Conservation (phyloP, 805 yeast genomes). For the Saccharomycopsis fodiens region DNA sequence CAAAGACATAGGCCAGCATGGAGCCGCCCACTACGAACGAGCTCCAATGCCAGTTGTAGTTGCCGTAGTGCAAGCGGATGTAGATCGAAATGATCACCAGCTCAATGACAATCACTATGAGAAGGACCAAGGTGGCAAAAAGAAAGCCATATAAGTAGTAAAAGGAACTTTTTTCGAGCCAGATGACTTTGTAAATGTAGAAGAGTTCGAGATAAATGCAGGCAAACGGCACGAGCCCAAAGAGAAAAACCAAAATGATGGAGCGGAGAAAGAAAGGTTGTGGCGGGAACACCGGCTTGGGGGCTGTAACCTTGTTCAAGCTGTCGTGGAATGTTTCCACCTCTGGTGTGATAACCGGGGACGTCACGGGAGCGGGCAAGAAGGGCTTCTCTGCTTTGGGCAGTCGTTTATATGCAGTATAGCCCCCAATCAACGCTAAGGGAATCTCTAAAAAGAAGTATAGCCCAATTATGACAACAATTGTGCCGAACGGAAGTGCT, state of each 20-base stretch:
- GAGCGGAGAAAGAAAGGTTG: background rate
- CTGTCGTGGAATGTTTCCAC: conserved; percentile 5
- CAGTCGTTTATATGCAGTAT: conserved; percentile 33
- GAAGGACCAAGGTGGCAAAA: conserved; percentile 48
- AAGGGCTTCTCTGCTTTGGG: background rate
- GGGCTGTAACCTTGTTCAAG: conserved; percentile 4
- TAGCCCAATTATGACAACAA: conserved; percentile 48
- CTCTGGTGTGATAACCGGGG: conserved; percentile 23
- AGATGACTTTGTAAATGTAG: conserved; percentile 64
- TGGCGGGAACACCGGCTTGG: background rate
- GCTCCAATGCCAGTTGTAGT: conserved; percentile 78
- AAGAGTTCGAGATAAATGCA: conserved; percentile 73
- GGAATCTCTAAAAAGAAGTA: conserved; percentile 69
- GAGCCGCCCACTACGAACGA: conserved; percentile 65
- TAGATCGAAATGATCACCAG: conserved; percentile 65
- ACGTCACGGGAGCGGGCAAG: conserved; percentile 26
- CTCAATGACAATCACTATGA: conserved; percentile 60
- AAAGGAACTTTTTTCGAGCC: conserved; percentile 74
- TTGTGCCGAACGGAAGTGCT: conserved; percentile 74
- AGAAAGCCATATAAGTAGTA: conserved; percentile 78
- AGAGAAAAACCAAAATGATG: conserved; percentile 32
- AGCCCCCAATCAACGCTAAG: conserved; percentile 67
- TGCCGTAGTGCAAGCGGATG: conserved; percentile 34
- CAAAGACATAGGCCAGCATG: conserved; percentile 62
- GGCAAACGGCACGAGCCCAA: conserved; percentile 73